Conservation (phyloP, 228 moss, liverwort and hornwort species). For the Sphagnum magellanicum region DNA sequence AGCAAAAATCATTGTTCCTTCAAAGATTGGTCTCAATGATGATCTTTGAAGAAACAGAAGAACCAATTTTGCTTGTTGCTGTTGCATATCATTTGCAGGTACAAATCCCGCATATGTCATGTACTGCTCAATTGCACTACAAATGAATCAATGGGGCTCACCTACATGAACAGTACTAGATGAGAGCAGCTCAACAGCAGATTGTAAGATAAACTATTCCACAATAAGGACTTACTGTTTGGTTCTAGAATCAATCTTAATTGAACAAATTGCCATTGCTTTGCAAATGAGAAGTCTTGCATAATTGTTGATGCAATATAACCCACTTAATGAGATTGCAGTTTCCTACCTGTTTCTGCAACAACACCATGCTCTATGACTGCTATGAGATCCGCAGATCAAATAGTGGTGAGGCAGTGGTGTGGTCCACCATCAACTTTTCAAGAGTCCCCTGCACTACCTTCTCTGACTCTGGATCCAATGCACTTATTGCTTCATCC, state of each 20-base stretch:
- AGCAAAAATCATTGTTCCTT: background rate
- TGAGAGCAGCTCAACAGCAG: conserved; percentile 27
- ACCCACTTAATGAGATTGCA: too few species aligned
- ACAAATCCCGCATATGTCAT: conserved; percentile 12
- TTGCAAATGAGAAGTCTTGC: background rate
- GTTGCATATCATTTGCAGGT: background rate
- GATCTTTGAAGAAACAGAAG: too few species aligned
- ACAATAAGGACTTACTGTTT: too few species aligned
- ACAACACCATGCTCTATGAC: conserved; percentile 74
- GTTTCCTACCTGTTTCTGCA: conserved; percentile 64
- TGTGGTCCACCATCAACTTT: conserved; percentile 71
- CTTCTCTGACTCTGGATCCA: conserved; percentile 85
- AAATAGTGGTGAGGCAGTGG: conserved; percentile 82
- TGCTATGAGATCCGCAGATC: conserved; percentile 75
- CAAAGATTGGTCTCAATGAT: background rate
- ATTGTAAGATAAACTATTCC: background rate
- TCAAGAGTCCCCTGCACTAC: conserved; percentile 86
- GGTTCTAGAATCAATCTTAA: too few species aligned
- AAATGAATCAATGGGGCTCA: conserved; percentile 31
- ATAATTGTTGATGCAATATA: background rate
- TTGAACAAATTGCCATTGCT: background rate
- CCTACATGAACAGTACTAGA: conserved; percentile 24
- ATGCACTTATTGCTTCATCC: conserved; percentile 96
- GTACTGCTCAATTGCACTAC: conserved; percentile 51
- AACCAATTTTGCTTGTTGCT: too few species aligned